A percentile compares a stretch with the other conserved stretches of the same genome.
phyloP scores from a whole-genome alignment of 2,329 filamentous ascomycete species.

The Colletotrichum musicola region DNA sequence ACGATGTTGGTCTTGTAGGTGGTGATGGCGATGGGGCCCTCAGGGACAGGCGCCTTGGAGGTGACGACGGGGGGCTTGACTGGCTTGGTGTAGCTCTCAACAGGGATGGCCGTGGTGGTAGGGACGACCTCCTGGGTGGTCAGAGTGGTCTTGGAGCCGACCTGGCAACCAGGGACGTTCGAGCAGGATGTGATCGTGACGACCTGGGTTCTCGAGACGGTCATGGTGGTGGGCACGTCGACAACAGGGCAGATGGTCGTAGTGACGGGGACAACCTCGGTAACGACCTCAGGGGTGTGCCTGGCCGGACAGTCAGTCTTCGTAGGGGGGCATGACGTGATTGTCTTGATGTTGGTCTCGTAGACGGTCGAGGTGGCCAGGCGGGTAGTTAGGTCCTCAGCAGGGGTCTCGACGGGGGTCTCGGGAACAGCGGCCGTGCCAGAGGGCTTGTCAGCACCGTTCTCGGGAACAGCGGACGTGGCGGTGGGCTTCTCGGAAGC shows the following conservation, averaged over 20 bases:
- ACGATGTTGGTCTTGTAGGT: conserved; percentile 40
- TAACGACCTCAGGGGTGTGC: conserved; percentile 27
- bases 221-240: conserved; percentile 28
- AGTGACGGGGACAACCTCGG: conserved; percentile 54
- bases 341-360: conserved; percentile 38
- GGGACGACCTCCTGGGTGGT: conserved; percentile 32
- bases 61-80: conserved; percentile 13
- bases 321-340: conserved; percentile 35
- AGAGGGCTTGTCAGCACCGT: not conserved
- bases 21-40: conserved; percentile 41
- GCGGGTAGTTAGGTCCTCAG: conserved; percentile 25
- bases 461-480: conserved; percentile 1
- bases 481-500: conserved; percentile 6
- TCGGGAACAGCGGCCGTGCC: conserved; percentile 1
- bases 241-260: conserved; percentile 59
- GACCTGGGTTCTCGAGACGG: conserved; percentile 43
- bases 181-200: conserved; percentile 48
- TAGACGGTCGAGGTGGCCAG: conserved; percentile 38
- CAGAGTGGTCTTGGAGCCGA: conserved; percentile 25
- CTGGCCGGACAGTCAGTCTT: conserved; percentile 32
- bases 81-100: conserved; percentile 36
- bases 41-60: conserved; percentile 42
- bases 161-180: conserved; percentile 43
- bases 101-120: conserved; percentile 25
- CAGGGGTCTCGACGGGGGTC: conserved; percentile 7